Percentiles rank a stretch among this genome's conserved stretches.
Evolutionary conservation across 2,329 filamentous ascomycete genomes (phyloP).

Genomic region (Curvularia verruculosa): DNA sequence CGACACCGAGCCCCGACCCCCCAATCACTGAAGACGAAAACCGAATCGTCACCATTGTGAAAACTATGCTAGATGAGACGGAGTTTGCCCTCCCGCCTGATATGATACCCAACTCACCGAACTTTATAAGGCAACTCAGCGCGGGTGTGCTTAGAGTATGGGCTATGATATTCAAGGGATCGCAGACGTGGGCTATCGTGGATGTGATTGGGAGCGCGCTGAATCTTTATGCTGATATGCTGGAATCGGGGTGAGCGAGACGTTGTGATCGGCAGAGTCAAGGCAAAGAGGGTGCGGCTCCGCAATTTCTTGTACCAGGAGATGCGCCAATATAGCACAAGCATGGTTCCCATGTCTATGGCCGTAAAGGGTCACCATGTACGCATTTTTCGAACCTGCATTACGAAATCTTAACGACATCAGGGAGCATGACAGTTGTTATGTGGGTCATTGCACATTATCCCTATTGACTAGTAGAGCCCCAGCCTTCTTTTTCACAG

Average conservation of each 20-base stretch:
- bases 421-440: conserved; percentile 54
- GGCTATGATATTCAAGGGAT: conserved; percentile 52
- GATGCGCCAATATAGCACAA: conserved; percentile 55
- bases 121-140: conserved; percentile 45
- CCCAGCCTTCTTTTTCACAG: conserved; percentile 55
- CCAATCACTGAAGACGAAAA: conserved; percentile 49
- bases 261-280: conserved; percentile 15
- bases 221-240: conserved; percentile 52
- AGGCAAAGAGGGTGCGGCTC: conserved; percentile 26
- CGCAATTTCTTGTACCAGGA: conserved; percentile 32
- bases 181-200: conserved; percentile 53
- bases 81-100: conserved; percentile 40
- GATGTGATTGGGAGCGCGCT: conserved; percentile 51
- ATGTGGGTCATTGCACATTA: conserved; percentile 55
- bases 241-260: conserved; percentile 44
- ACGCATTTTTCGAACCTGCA: conserved; percentile 45
- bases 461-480: conserved; percentile 55
- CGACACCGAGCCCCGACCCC: conserved; percentile 39
- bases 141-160: conserved; percentile 52
- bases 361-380: conserved; percentile 54
- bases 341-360: conserved; percentile 66
- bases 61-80: conserved; percentile 52
- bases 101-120: conserved; percentile 41
- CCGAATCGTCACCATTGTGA: conserved; percentile 47
- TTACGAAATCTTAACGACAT: conserved; percentile 51